phyloP scores from a whole-genome alignment of 2,329 filamentous ascomycete genomes.

The Parastagonospora avenae region DNA sequence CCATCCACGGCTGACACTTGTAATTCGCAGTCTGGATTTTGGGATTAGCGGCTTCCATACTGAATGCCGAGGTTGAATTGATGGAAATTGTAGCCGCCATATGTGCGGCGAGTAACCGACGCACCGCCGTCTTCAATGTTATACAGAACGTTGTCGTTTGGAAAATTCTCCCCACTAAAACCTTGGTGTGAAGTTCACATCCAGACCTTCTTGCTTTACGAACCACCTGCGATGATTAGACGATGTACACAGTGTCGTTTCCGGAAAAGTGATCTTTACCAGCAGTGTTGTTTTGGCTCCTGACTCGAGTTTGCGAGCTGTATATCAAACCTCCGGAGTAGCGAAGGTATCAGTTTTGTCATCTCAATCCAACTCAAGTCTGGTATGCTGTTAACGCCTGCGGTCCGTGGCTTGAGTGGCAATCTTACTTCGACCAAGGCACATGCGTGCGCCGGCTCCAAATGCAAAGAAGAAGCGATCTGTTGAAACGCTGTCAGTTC shows the following conservation, averaged over 20 bases:
- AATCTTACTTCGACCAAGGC: conserved; percentile 14
- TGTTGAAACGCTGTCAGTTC: neutral
- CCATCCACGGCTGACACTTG: too few relatives aligned
- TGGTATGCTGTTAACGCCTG: neutral
- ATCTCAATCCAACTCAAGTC: conserved; percentile 42
- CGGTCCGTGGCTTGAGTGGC: neutral
- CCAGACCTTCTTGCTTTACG: conserved; percentile 4
- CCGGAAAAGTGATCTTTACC: neutral
- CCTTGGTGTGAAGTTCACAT: neutral
- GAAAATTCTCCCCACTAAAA: too few relatives aligned
- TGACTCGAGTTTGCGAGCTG: conserved; percentile 32
- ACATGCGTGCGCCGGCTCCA: conserved; percentile 11
- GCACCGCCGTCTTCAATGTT: too few relatives aligned
- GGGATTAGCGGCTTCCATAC: too few relatives aligned
- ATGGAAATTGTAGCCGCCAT: too few relatives aligned
- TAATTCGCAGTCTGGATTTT: too few relatives aligned
- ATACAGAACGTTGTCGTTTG: too few relatives aligned
- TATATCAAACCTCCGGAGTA: conserved; percentile 43
- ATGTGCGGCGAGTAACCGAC: too few relatives aligned
- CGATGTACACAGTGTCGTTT: neutral
- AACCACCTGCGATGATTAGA: conserved; percentile 2
- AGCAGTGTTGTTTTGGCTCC: conserved; percentile 9
- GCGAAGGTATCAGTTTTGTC: conserved; percentile 39
- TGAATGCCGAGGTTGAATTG: too few relatives aligned
- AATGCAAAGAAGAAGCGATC: conserved; percentile 19